phyloP scores from a whole-genome alignment of 2,329 filamentous ascomycete genomes.

The Fusarium siculi region DNA sequence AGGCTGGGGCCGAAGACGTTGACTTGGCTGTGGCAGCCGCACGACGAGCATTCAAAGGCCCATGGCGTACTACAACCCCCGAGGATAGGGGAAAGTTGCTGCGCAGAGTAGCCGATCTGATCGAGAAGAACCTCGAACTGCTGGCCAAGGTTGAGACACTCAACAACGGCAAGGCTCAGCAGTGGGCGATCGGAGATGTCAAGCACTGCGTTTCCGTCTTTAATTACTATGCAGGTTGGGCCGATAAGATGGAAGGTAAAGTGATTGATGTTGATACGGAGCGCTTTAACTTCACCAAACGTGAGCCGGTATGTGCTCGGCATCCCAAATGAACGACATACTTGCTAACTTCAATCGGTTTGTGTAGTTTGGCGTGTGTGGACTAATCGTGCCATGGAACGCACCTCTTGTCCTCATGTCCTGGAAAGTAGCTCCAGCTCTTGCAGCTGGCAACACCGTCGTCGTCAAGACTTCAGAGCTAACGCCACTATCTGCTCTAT shows the following conservation, averaged over 20 bases:
- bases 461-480: not conserved
- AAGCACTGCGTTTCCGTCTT: not conserved
- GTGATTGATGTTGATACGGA: not conserved
- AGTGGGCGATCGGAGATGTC: not conserved
- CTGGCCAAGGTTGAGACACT: not conserved
- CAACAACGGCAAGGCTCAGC: not conserved
- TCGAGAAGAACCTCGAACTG: not conserved
- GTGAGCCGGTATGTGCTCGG: not conserved
- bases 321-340: not conserved
- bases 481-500: accelerated
- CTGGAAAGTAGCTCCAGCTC: not conserved
- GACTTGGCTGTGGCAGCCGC: not conserved
- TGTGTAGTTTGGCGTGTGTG: not conserved
- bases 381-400: not conserved
- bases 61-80: not conserved
- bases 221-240: not conserved
- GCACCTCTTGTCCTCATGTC: not conserved
- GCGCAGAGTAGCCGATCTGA: not conserved
- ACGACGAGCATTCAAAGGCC: accelerated
- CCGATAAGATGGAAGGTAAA: not conserved
- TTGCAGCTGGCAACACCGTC: not conserved
- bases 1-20: not conserved
- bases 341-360: accelerated
- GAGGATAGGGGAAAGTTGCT: not conserved
- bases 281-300: not conserved